phyloP scores from a whole-genome alignment of 257 asterid genomes.

The Nicotiana obtusifolia region DNA sequence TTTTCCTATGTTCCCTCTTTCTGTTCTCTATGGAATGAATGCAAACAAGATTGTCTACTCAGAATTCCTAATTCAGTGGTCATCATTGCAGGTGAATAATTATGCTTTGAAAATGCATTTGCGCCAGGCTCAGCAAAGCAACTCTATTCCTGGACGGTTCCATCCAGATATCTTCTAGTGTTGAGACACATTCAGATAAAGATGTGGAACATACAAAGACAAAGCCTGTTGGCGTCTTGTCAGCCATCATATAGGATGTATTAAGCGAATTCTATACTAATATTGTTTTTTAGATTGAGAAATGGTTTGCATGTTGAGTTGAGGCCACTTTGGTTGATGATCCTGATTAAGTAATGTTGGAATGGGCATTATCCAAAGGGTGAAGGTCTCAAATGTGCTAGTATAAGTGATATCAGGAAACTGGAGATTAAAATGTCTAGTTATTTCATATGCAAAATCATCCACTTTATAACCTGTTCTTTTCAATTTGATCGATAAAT shows the following conservation, averaged over 20 bases:
- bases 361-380: not conserved
- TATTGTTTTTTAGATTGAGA: not conserved
- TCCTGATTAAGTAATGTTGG: not conserved
- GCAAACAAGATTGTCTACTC: not conserved
- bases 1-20: not conserved
- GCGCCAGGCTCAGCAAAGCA: slow-evolving; percentile 59
- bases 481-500: not conserved
- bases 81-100: slow-evolving; percentile 57
- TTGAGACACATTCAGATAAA: not conserved
- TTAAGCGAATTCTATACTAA: not conserved
- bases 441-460: not conserved
- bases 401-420: not conserved
- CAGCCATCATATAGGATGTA: slow-evolving; percentile 2
- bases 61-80: not conserved
- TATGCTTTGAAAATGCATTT: slow-evolving; percentile 65
- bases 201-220: not conserved
- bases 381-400: not conserved
- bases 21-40: not conserved
- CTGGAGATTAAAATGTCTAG: not conserved
- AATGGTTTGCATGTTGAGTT: not conserved
- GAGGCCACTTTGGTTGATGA: slow-evolving; percentile 1
- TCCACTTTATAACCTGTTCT: not conserved
- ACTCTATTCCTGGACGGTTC: slow-evolving; percentile 55
- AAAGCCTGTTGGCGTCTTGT: not conserved
- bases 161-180: slow-evolving; percentile 60